Base-by-base conservation (phyloP, 192 early-diverging fungal species). In the Rhizophlyctis rosea region DNA sequence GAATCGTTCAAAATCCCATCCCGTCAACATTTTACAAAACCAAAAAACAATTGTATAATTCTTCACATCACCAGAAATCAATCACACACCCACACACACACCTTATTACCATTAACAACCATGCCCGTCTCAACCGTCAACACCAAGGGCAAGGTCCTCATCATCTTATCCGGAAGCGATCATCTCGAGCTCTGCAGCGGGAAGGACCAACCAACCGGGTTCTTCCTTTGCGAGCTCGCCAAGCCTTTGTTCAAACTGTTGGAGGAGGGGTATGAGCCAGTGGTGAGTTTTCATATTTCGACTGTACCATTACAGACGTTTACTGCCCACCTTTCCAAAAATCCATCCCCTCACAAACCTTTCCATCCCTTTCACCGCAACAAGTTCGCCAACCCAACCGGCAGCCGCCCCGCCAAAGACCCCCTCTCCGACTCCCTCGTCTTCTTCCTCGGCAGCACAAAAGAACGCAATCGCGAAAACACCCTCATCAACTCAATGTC, bases 381-480 rank as follows among this genome's bases (percentile, higher is more conserved):
- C 21, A 39, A 39, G n/a, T 65, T 65, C 33, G 63, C 63, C 39
- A 65, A 65, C 53, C 63, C 63, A 3, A 56, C 21, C 4, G 63
- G 63, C 18, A 32, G 9, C 34, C 23, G 25, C 11, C 63, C 63
- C 13, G 35, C 47, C n/a, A 32, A 39, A 24, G 63, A 65, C 54
- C 47, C 63, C 47, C 36, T 65, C 29, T 65, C 63, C 28, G 9
- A 7, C 13, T 48, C 21, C 21, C 44, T 65, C n/a, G 27, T 44
- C 34, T 28, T 52, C 39, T 65, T 65, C 59, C 63, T 65, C n/a
- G 32, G 34, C 14, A 56, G 47, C 63, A 54, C 5, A 9, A 28
- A 34, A 1, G 63, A 65, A 47, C 33, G 52, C 35, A 13, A 36
- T 24, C 32, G 54, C 25, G 63, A 65, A 34, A 18, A 49, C n/a